Evolutionary conservation across 768 basidiomycete species (phyloP).

Genomic region (Tulasnella sp.): DNA sequence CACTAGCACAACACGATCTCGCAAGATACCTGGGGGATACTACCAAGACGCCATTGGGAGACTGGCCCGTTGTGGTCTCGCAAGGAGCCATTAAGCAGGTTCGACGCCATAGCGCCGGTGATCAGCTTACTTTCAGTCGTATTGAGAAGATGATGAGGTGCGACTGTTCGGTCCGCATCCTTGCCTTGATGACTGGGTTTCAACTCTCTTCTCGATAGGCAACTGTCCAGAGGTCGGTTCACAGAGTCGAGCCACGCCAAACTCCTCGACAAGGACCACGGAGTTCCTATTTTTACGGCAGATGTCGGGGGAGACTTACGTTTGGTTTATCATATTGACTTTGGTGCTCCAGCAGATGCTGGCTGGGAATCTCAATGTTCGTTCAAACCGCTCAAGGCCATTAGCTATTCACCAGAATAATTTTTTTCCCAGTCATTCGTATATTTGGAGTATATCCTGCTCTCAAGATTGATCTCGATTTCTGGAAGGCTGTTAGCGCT

Average conservation of each 20-base stretch:
- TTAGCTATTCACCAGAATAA: too few species aligned
- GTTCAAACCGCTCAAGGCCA: not conserved
- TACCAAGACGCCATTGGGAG: not conserved
- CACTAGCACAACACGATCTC: not conserved
- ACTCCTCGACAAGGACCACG: slow-evolving; percentile 48
- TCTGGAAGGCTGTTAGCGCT: not conserved
- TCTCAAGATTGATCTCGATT: not conserved
- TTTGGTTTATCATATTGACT: slow-evolving; percentile 44
- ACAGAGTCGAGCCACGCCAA: slow-evolving; percentile 69
- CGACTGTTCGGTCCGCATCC: not conserved
- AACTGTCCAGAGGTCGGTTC: slow-evolving; percentile 70
- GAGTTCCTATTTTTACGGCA: slow-evolving; percentile 67
- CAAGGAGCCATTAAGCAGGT: not conserved
- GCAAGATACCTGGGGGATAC: not conserved
- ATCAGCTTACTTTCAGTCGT: not conserved
- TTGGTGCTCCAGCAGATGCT: not conserved
- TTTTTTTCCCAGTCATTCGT: slow-evolving; percentile 24
- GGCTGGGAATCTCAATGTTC: slow-evolving; percentile 9
- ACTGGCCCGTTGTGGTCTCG: not conserved
- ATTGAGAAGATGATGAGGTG: not conserved
- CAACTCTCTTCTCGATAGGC: slow-evolving; percentile 46
- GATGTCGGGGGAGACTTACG: slow-evolving; percentile 62
- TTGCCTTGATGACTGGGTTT: not conserved
- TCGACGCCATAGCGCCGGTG: not conserved
- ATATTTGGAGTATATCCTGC: not conserved